These are phyloP conservation scores for Alternaria tenuissima DNA, from an alignment of 2,329 filamentous ascomycete genomes.

Conservation along the genomic window DNA sequence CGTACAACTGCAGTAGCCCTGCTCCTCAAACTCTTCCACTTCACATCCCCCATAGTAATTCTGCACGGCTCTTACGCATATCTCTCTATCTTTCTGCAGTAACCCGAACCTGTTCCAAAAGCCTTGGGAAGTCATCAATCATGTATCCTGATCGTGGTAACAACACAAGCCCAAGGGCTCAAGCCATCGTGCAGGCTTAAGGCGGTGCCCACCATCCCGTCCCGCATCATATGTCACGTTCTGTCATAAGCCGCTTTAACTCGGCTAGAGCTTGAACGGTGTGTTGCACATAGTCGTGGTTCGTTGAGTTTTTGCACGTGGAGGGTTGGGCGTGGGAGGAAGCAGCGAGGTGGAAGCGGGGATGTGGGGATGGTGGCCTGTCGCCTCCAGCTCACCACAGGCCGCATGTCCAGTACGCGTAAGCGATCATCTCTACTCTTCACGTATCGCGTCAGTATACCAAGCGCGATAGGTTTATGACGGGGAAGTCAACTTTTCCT, in stretches of 20 bases:
- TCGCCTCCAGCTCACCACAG: not conserved
- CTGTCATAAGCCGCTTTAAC: not conserved
- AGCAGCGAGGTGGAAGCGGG: slow-evolving; percentile 10
- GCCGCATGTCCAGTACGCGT: not conserved
- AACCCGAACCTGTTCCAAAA: slow-evolving; percentile 13
- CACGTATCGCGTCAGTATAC: not conserved
- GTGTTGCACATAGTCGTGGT: slow-evolving; percentile 23
- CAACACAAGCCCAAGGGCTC: not conserved
- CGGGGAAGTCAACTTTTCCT: no score
- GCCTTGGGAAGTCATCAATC: not conserved
- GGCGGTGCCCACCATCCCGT: slow-evolving; percentile 15
- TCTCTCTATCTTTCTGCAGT: not conserved
- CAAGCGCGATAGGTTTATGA: no score
- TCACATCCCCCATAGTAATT: slow-evolving; percentile 4
- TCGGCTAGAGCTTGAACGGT: slow-evolving; percentile 11
- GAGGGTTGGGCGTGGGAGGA: slow-evolving; percentile 13
- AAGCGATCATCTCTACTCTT: not conserved
- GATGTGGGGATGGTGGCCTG: slow-evolving; percentile 12
- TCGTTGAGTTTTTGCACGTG: slow-evolving; percentile 28
- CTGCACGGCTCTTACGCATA: slow-evolving; percentile 8
- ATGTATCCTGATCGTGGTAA: not conserved
- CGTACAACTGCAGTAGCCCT: slow-evolving; percentile 24
- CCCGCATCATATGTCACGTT: slow-evolving; percentile 6
- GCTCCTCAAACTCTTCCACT: slow-evolving; percentile 17
- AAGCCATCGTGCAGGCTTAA: not conserved